Conservation (phyloP, 2,329 filamentous ascomycete species). For the Drechslerella stenobrocha region DNA sequence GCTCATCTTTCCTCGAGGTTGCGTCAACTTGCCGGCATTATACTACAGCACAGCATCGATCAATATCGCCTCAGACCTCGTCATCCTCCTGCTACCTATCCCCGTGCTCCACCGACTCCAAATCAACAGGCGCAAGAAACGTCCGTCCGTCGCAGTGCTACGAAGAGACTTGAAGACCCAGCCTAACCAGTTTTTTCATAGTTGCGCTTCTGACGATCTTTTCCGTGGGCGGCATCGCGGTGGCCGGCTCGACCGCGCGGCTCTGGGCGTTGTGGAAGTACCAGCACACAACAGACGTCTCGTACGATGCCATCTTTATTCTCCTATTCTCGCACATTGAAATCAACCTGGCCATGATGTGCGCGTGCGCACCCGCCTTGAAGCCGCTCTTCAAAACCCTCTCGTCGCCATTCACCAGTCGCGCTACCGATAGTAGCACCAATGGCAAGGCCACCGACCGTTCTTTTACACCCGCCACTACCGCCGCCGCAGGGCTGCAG, state of each 20-base stretch:
- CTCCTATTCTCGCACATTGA: conserved; percentile 52
- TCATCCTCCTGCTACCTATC: conserved; percentile 60
- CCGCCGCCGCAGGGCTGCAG: not conserved
- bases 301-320: conserved; percentile 45
- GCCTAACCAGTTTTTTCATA: too few species aligned
- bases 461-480: conserved; percentile 54
- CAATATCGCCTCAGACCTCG: conserved; percentile 59
- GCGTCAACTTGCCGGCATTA: conserved; percentile 56
- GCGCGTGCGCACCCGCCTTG: conserved; percentile 51
- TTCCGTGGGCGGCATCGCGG: conserved; percentile 24
- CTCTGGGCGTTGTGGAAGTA: conserved; percentile 40
- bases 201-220: conserved; percentile 27
- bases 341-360: conserved; percentile 50
- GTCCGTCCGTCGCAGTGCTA: conserved; percentile 12
- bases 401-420: conserved; percentile 25
- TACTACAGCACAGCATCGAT: conserved; percentile 57
- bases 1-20: conserved; percentile 52
- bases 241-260: conserved; percentile 24
- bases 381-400: conserved; percentile 45
- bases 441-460: not conserved
- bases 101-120: conserved; percentile 59
- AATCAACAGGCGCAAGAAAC: conserved; percentile 56
- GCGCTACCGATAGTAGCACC: not conserved
- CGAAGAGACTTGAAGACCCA: not conserved
- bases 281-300: conserved; percentile 36